Base-by-base conservation (phyloP, 1,284 basidiomycete species). In the Gomphus sp. region DNA sequence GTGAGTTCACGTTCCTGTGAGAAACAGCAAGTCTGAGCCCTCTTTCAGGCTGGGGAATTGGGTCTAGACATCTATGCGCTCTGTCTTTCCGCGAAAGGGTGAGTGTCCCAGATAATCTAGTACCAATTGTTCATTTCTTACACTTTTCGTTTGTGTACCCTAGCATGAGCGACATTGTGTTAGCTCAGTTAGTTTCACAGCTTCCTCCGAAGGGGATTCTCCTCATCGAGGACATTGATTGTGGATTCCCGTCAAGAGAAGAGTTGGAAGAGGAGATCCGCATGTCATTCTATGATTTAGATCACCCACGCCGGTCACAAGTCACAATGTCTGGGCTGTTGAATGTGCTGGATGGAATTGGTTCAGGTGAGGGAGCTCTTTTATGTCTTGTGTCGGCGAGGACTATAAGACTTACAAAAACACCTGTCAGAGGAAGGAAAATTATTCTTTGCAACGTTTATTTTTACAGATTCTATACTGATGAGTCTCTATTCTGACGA, bases 11-110 rank as follows among this genome's bases (percentile, higher is more conserved):
- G 22, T 9, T 22, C 9, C 25, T 11, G 8, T 11, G 18, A 25
- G 6, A 9, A 9, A 47, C 10, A 9, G 2, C 22, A 10, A 28
- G 4, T 47, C 44, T 28, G 22, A 47, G 22, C 22, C 0, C n/a
- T 47, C 12, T 3, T 49, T 9, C 44, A 61, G 60, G 81, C 83
- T 2, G 78, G 81, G 2, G 81, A 81, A 67, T 72, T 85, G 2
- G 75, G 77, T 25, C 71, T 84, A 12, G 81, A 84, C 62, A 80
- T 85, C 28, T 85, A 81, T 61, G 73, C 78, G 0, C 65, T 85
- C 9, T 80, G 79, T 1, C 70, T 85, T 4, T 74, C 80, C 0
- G 72, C 78, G 28, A 69, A 71, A 37, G 75, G 74, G 44, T 47
- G n/a, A 10, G 44, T 47, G 12, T 47, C 44, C 11, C 25, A n/a